Evolutionary conservation across 228 moss, liverwort and hornwort genomes (phyloP).

Genomic region (Sphagnum magellanicum): DNA sequence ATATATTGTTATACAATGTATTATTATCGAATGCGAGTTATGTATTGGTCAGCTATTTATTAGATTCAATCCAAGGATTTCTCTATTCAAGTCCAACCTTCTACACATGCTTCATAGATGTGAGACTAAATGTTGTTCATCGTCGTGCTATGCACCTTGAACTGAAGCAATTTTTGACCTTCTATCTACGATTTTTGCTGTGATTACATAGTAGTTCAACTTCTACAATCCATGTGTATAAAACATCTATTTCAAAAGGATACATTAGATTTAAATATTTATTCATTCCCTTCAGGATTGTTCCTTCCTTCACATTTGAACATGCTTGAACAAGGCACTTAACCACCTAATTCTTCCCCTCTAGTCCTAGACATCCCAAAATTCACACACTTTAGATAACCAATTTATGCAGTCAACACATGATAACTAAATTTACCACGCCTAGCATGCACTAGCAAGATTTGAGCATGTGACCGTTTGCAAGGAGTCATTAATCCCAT

Average conservation of each 20-base stretch:
- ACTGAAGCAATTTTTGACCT: not conserved
- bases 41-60: not conserved
- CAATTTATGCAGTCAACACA: not conserved
- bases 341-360: not conserved
- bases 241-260: not conserved
- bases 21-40: not conserved
- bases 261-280: not conserved
- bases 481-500: too few relatives aligned
- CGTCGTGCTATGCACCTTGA: not conserved
- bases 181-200: not conserved
- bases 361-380: not conserved
- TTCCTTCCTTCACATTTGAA: not conserved
- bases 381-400: not conserved
- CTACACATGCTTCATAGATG: not conserved
- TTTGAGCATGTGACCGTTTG: too few relatives aligned
- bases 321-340: not conserved
- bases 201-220: not conserved
- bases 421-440: too few relatives aligned
- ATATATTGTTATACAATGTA: not conserved
- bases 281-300: not conserved
- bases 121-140: not conserved
- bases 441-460: too few relatives aligned
- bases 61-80: not conserved
- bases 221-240: not conserved
- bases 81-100: not conserved